Evolutionary conservation across 2,329 filamentous ascomycete genomes (phyloP).

Genomic region (Beauveria sp.): DNA sequence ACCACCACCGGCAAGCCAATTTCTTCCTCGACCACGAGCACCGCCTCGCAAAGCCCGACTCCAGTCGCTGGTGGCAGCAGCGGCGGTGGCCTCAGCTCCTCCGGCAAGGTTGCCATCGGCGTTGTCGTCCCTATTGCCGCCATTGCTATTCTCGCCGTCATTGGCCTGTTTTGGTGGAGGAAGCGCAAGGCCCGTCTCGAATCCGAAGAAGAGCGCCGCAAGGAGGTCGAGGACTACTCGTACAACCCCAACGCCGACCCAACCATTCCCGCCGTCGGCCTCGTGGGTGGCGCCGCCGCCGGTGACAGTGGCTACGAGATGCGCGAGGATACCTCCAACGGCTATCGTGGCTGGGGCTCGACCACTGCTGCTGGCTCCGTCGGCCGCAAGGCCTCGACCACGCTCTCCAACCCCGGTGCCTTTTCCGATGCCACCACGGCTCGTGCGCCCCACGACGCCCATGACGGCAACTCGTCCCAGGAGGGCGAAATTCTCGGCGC

Average conservation of each 20-base stretch:
- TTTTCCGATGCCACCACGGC: slow-evolving; percentile 72
- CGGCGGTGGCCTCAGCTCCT: slow-evolving; percentile 45
- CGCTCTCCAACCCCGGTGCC: slow-evolving; percentile 66
- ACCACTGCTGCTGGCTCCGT: slow-evolving; percentile 61
- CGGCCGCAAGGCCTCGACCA: slow-evolving; percentile 80
- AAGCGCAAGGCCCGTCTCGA: slow-evolving; percentile 79
- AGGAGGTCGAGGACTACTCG: slow-evolving; percentile 94
- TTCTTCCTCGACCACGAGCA: slow-evolving; percentile 20
- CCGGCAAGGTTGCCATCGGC: slow-evolving; percentile 78
- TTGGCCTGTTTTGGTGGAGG: slow-evolving; percentile 77
- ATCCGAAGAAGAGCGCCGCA: slow-evolving; percentile 79
- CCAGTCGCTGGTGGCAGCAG: slow-evolving; percentile 21
- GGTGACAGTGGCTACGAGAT: slow-evolving; percentile 59
- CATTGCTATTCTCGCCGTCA: slow-evolving; percentile 71
- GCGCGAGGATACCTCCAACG: slow-evolving; percentile 66
- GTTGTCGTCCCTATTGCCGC: slow-evolving; percentile 90
- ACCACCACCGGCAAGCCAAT: slow-evolving; percentile 18
- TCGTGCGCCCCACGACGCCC: slow-evolving; percentile 48
- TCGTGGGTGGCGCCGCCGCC: slow-evolving; percentile 30
- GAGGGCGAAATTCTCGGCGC: slow-evolving; percentile 79
- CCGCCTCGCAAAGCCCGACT: slow-evolving; percentile 21
- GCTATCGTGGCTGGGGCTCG: slow-evolving; percentile 92
- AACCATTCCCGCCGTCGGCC: slow-evolving; percentile 51
- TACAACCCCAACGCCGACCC: slow-evolving; percentile 98
- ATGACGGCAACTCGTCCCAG: slow-evolving; percentile 48